phyloP scores from a whole-genome alignment of 73 alveolate genomes.

The Breviolum minutum region DNA sequence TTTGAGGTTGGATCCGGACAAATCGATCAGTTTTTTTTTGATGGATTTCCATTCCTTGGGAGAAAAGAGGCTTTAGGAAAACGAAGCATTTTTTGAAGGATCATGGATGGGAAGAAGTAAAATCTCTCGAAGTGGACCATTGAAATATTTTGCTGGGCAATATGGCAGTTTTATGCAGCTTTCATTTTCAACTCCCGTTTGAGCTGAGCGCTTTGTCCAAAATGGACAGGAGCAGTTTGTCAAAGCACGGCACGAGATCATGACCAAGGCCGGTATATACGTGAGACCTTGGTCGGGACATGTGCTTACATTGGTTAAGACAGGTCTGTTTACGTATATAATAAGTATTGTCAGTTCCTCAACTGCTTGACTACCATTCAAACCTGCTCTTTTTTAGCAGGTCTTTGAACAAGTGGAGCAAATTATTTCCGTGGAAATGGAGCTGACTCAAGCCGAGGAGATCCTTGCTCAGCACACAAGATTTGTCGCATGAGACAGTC shows the following conservation, averaged over 20 bases:
- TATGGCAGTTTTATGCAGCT: neutral
- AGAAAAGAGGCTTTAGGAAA: neutral
- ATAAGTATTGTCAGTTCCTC: too few species aligned
- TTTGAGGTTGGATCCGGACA: slow-evolving; percentile 31
- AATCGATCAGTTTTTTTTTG: neutral
- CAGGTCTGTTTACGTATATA: too few species aligned
- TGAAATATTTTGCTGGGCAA: neutral
- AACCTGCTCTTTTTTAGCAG: neutral
- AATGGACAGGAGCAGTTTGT: slow-evolving; percentile 56
- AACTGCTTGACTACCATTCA: too few species aligned
- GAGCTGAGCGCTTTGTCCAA: too few species aligned
- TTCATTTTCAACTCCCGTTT: neutral
- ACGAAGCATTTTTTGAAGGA: too few species aligned
- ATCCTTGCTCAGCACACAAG: neutral
- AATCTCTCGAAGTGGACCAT: too few species aligned
- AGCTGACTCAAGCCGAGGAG: slow-evolving; percentile 94
- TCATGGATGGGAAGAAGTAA: too few species aligned
- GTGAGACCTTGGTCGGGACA: neutral
- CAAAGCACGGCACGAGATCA: slow-evolving; percentile 88
- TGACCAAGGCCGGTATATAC: slow-evolving; percentile 23
- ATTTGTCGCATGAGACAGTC: neutral
- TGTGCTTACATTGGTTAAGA: too few species aligned
- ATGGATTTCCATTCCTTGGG: neutral
- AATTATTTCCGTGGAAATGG: slow-evolving; percentile 57
- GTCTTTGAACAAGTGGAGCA: slow-evolving; percentile 87